phyloP scores from a whole-genome alignment of 2,329 filamentous ascomycete genomes.

The Ophiosphaerella korrae region DNA sequence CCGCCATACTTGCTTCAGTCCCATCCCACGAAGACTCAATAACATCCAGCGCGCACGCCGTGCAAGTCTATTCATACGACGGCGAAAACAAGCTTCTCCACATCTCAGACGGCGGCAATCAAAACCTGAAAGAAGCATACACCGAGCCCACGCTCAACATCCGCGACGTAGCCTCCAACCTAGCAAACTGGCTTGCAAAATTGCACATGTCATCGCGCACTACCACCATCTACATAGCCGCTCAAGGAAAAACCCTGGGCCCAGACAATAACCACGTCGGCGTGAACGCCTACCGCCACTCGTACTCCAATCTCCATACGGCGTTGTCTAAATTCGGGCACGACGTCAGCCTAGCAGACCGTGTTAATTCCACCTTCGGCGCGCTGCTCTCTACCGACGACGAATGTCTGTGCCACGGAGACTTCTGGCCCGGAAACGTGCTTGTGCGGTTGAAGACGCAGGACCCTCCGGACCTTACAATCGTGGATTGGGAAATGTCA shows the following conservation, averaged over 20 bases:
- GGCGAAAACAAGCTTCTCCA: constrained; percentile 30
- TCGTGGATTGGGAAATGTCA: constrained; percentile 47
- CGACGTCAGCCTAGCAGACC: constrained; percentile 28
- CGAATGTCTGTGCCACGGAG: constrained; percentile 46
- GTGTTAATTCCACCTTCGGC: constrained; percentile 37
- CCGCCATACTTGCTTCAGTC: constrained; percentile 26
- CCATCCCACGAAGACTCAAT: not conserved
- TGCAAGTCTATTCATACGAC: constrained; percentile 31
- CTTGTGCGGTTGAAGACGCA: constrained; percentile 21
- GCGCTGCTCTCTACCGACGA: constrained; percentile 31
- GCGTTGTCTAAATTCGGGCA: constrained; percentile 29
- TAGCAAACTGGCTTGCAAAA: constrained; percentile 41
- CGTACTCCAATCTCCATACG: constrained; percentile 33
- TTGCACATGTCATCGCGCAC: constrained; percentile 26
- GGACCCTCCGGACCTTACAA: constrained; percentile 21
- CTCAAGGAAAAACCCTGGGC: not conserved
- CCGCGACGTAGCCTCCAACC: constrained; percentile 20
- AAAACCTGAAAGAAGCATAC: constrained; percentile 43
- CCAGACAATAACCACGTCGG: constrained; percentile 36
- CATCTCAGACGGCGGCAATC: constrained; percentile 38
- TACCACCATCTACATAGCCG: not conserved
- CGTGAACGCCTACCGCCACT: constrained; percentile 33
- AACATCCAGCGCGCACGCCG: constrained; percentile 22
- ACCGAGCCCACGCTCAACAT: constrained; percentile 23
- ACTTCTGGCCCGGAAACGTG: constrained; percentile 49